phyloP scores from a whole-genome alignment of 208 protist species.

The Crithidia sp. region DNA sequence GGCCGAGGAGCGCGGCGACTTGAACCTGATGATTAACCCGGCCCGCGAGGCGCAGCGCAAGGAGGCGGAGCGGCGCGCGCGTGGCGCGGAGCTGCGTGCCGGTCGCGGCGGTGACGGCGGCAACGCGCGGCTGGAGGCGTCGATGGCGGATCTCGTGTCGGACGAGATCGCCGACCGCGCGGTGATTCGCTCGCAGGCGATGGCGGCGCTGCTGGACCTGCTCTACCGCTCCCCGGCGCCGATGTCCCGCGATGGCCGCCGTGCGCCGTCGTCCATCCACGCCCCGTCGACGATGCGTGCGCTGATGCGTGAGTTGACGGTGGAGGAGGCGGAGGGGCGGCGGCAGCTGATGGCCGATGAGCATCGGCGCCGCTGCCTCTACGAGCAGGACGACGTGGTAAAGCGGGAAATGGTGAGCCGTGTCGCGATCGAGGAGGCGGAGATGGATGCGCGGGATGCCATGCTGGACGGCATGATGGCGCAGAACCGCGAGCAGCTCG shows the following conservation, averaged over 20 bases:
- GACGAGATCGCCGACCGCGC: conserved; percentile 66
- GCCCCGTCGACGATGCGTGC: conserved; percentile 31
- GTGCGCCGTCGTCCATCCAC: conserved; percentile 22
- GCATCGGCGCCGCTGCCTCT: conserved; percentile 54
- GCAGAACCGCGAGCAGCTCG: conserved; percentile 56
- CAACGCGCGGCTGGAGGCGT: conserved; percentile 20
- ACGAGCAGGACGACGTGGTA: conserved; percentile 50
- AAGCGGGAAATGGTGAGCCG: conserved; percentile 51
- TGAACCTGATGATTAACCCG: conserved; percentile 66
- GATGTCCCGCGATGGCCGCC: conserved; percentile 12
- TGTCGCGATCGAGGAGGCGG: conserved; percentile 49
- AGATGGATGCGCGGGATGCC: conserved; percentile 54
- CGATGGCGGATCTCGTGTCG: conserved; percentile 44
- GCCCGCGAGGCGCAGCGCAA: conserved; percentile 22
- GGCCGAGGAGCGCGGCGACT: conserved; percentile 33
- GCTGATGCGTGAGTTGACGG: conserved; percentile 40
- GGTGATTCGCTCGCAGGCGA: conserved; percentile 56
- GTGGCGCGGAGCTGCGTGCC: conserved; percentile 22
- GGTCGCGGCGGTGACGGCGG: conserved; percentile 2
- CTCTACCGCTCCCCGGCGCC: conserved; percentile 29
- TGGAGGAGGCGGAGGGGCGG: conserved; percentile 57
- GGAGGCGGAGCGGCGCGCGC: conserved; percentile 28
- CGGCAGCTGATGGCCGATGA: conserved; percentile 56
- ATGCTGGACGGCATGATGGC: conserved; percentile 63
- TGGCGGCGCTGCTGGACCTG: conserved; percentile 63